These are phyloP conservation scores for Russula brevipes DNA, from an alignment of 768 basidiomycete species.

Conservation along the genomic window DNA sequence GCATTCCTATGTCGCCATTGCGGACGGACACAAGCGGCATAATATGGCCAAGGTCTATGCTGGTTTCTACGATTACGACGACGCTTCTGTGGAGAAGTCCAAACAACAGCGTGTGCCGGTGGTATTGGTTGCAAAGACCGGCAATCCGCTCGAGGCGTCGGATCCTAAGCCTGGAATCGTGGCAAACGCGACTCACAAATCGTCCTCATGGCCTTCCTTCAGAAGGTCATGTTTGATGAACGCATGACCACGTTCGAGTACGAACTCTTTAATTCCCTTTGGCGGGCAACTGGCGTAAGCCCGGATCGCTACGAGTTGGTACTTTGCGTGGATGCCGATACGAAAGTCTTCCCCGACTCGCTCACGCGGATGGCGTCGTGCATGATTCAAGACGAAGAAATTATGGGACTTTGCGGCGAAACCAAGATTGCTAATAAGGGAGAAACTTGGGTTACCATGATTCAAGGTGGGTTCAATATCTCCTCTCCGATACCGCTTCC, in stretches of 20 bases:
- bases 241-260: conserved; percentile 99
- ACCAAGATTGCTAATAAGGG: conserved; percentile 99
- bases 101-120: conserved; percentile 98
- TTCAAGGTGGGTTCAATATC: conserved; percentile 65
- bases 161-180: conserved; percentile 93
- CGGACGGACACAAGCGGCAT: conserved; percentile 98
- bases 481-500: not conserved
- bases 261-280: conserved; percentile 98
- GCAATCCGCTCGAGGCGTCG: conserved; percentile 83
- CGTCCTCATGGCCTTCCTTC: conserved; percentile 94
- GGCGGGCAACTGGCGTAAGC: conserved; percentile 91
- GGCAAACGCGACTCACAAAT: conserved; percentile 99
- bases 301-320: conserved; percentile 95
- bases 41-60: conserved; percentile 99
- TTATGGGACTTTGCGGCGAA: conserved; percentile 99
- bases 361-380: conserved; percentile 93
- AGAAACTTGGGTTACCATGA: conserved; percentile 99
- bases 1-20: conserved; percentile 96
- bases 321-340: conserved; percentile 95
- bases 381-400: conserved; percentile 95
- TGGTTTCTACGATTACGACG: conserved; percentile 94
- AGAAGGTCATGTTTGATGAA: conserved; percentile 99
- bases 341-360: conserved; percentile 98
- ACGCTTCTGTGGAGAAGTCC: conserved; percentile 77
- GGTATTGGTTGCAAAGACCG: conserved; percentile 91